phyloP scores from a whole-genome alignment of 2,329 filamentous ascomycete genomes.

The Penicillium sp. region DNA sequence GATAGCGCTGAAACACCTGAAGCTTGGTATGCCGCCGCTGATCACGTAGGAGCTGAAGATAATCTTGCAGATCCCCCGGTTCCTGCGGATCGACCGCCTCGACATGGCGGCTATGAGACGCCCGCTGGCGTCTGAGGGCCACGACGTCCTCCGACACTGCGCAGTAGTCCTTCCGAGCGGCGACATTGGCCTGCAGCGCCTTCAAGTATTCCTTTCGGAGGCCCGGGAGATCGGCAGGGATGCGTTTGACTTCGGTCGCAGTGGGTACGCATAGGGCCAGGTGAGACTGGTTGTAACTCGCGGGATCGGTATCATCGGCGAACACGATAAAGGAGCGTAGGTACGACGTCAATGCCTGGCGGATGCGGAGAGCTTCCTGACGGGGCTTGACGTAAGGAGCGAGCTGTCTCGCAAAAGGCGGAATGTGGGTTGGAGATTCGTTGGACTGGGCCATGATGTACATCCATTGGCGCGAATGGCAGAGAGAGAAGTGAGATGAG shows the following conservation, averaged over 20 bases:
- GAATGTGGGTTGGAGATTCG: constrained; percentile 35
- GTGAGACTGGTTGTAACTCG: constrained; percentile 34
- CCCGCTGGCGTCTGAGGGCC: constrained; percentile 34
- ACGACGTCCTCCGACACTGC: constrained; percentile 39
- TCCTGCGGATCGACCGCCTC: constrained; percentile 22
- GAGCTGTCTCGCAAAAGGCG: constrained; percentile 40
- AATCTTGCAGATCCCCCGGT: constrained; percentile 41
- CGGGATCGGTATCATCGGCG: constrained; percentile 32
- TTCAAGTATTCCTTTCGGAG: constrained; percentile 51
- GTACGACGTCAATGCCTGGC: constrained; percentile 45
- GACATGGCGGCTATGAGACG: constrained; percentile 22
- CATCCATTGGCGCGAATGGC: constrained; percentile 20
- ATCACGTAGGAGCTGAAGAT: constrained; percentile 52
- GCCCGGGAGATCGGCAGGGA: constrained; percentile 47
- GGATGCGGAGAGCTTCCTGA: constrained; percentile 45
- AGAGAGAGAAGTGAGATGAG: background rate
- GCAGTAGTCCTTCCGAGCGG: constrained; percentile 46
- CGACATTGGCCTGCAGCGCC: constrained; percentile 48
- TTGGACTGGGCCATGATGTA: constrained; percentile 32
- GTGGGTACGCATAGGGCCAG: constrained; percentile 41
- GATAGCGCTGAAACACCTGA: constrained; percentile 51
- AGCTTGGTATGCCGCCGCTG: constrained; percentile 52
- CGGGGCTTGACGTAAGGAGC: constrained; percentile 45
- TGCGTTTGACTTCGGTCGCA: constrained; percentile 38
- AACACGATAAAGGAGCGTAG: constrained; percentile 43